phyloP scores from a whole-genome alignment of 176 grass and related monocot species.

The Triticum turgidum region DNA sequence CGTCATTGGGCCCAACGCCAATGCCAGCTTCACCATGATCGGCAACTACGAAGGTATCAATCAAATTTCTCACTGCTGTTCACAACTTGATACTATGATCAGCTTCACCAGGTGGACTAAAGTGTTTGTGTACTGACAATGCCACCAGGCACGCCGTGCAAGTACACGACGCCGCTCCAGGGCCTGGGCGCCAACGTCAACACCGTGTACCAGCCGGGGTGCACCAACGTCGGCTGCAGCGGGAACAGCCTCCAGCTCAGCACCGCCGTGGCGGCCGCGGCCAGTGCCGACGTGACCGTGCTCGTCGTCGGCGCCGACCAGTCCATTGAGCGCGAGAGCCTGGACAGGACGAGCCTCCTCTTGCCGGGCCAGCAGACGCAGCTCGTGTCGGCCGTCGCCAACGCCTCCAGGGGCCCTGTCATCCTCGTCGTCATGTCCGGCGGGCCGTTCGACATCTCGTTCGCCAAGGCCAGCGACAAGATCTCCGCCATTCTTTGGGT shows the following conservation, averaged over 20 bases:
- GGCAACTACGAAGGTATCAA: constrained; percentile 84
- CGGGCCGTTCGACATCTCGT: constrained; percentile 69
- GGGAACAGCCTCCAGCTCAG: constrained; percentile 65
- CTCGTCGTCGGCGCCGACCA: constrained; percentile 77
- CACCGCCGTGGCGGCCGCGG: constrained; percentile 58
- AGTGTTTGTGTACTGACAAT: neutral
- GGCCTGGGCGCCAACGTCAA: constrained; percentile 52
- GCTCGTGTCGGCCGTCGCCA: constrained; percentile 68
- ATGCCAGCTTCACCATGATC: constrained; percentile 92
- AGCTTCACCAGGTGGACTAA: neutral
- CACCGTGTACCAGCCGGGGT: constrained; percentile 79
- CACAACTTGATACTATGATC: neutral
- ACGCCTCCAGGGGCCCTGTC: constrained; percentile 60
- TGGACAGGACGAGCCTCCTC: constrained; percentile 69
- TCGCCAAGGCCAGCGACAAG: constrained; percentile 51
- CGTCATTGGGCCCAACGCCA: constrained; percentile 91
- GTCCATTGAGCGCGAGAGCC: constrained; percentile 68
- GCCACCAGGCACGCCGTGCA: constrained; percentile 69
- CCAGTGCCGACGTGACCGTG: constrained; percentile 75
- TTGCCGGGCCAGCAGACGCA: constrained; percentile 64
- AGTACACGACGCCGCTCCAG: constrained; percentile 72
- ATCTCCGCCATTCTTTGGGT: constrained; percentile 85
- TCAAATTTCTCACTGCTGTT: neutral
- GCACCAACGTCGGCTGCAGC: constrained; percentile 65
- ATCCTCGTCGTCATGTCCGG: constrained; percentile 98